These are phyloP conservation scores for Scheffersomyces illinoinensis DNA, from an alignment of 1,139 yeast genomes.

Conservation along the genomic window DNA sequence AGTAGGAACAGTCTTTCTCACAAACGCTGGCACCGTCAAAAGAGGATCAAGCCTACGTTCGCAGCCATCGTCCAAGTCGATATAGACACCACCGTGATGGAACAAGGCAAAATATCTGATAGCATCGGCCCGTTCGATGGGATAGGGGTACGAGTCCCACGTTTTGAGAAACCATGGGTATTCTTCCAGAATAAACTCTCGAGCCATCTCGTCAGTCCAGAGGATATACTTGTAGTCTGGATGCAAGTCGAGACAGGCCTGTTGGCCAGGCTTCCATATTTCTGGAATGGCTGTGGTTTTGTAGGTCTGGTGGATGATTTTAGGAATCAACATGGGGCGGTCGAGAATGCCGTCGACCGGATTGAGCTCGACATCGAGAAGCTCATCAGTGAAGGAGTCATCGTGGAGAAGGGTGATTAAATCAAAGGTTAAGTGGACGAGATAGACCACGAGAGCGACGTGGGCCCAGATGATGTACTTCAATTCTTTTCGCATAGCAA, in stretches of 20 bases:
- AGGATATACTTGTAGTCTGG: slow-evolving; percentile 84
- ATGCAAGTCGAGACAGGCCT: slow-evolving; percentile 72
- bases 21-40: slow-evolving; percentile 79
- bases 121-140: slow-evolving; percentile 91
- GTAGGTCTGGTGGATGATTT: slow-evolving; percentile 91
- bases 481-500: slow-evolving; percentile 56
- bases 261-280: slow-evolving; percentile 77
- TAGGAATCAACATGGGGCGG: slow-evolving; percentile 67
- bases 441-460: slow-evolving; percentile 50
- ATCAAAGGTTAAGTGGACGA: slow-evolving; percentile 69
- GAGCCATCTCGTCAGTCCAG: slow-evolving; percentile 88
- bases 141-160: slow-evolving; percentile 75
- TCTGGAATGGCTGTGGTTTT: slow-evolving; percentile 77
- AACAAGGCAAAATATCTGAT: slow-evolving; percentile 81
- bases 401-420: slow-evolving; percentile 75
- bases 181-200: slow-evolving; percentile 72
- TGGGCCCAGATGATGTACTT: slow-evolving; percentile 62
- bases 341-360: slow-evolving; percentile 41
- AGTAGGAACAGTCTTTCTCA: slow-evolving; percentile 83
- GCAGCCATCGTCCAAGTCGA: slow-evolving; percentile 91
- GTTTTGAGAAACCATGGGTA: slow-evolving; percentile 86
- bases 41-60: slow-evolving; percentile 75
- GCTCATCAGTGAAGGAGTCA: slow-evolving; percentile 64
- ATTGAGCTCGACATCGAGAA: slow-evolving; percentile 58
- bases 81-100: slow-evolving; percentile 87